phyloP scores from a whole-genome alignment of 1,139 yeast genomes.

The Debaryomycetaceae sp. region DNA sequence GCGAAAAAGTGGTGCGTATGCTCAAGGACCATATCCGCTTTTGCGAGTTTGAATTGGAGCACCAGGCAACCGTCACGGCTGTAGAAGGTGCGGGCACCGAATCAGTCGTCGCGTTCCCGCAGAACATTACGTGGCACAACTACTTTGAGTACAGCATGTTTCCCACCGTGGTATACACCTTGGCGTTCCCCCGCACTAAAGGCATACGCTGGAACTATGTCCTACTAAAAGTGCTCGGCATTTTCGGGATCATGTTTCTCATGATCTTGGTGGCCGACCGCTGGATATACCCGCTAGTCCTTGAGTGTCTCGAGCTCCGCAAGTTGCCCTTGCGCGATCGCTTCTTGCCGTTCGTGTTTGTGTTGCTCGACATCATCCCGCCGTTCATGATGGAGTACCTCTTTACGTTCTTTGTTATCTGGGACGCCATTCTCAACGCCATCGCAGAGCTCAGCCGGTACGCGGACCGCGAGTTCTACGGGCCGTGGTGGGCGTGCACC shows the following conservation, averaged over 20 bases:
- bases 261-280: conserved; percentile 80
- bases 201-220: conserved; percentile 63
- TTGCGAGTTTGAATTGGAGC: conserved; percentile 51
- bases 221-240: conserved; percentile 60
- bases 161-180: conserved; percentile 80
- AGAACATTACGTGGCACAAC: conserved; percentile 53
- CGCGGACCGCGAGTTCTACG: conserved; percentile 88
- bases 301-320: conserved; percentile 44
- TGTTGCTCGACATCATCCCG: conserved; percentile 69
- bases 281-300: conserved; percentile 65
- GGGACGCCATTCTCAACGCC: conserved; percentile 87
- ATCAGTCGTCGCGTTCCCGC: conserved; percentile 42
- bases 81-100: conserved; percentile 2
- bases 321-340: conserved; percentile 33
- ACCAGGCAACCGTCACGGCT: conserved; percentile 26
- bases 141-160: conserved; percentile 75
- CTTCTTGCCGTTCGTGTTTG: conserved; percentile 41
- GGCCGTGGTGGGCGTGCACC: conserved; percentile 96
- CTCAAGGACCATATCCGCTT: conserved; percentile 43
- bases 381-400: conserved; percentile 67
- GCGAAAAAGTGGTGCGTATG: conserved; percentile 15
- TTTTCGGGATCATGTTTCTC: conserved; percentile 74
- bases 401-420: conserved; percentile 74
- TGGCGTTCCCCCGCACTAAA: conserved; percentile 69
- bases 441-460: conserved; percentile 79